These are phyloP conservation scores for Claviceps capensis DNA, from an alignment of 2,329 filamentous ascomycete genomes.

Conservation along the genomic window DNA sequence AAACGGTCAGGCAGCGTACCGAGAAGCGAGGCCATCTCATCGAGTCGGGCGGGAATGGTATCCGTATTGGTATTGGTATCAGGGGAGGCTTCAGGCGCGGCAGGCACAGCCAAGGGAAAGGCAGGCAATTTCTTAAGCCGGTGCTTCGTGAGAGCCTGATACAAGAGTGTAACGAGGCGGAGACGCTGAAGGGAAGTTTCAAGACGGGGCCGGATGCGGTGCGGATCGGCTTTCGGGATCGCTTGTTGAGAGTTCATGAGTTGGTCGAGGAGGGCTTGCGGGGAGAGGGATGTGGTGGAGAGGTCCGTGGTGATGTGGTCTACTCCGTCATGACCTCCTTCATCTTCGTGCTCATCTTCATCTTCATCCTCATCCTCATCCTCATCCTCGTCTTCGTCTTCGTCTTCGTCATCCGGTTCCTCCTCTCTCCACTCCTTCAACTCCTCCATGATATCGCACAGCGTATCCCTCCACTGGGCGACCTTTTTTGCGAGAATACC, in stretches of 20 bases:
- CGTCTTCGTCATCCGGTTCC: slow-evolving; percentile 29
- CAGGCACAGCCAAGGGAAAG: slow-evolving; percentile 17
- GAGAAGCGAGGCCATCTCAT: slow-evolving; percentile 43
- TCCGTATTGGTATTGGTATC: background rate
- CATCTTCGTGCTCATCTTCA: slow-evolving; percentile 17
- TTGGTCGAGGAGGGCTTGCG: slow-evolving; percentile 51
- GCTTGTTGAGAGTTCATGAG: slow-evolving; percentile 48
- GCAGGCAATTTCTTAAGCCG: slow-evolving; percentile 46
- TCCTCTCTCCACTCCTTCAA: slow-evolving; percentile 79
- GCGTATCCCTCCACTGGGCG: slow-evolving; percentile 57
- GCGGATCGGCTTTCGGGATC: slow-evolving; percentile 50
- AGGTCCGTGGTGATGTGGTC: slow-evolving; percentile 23
- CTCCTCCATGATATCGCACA: slow-evolving; percentile 76
- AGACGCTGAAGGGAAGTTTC: slow-evolving; percentile 50
- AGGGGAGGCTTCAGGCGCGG: slow-evolving; percentile 5
- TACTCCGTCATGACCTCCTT: slow-evolving; percentile 14
- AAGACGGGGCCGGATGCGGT: slow-evolving; percentile 50
- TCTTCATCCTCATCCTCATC: slow-evolving; percentile 34
- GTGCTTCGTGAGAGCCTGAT: slow-evolving; percentile 55
- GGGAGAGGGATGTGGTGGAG: slow-evolving; percentile 11
- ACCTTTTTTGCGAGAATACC: slow-evolving; percentile 59
- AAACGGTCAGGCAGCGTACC: slow-evolving; percentile 51
- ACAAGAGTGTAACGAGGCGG: slow-evolving; percentile 54
- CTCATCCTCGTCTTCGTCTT: background rate
- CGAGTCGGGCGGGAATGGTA: slow-evolving; percentile 29